Base-by-base conservation (phyloP, 495 filamentous ascomycete genomes). In the Penicillium psychrofluorescens region DNA sequence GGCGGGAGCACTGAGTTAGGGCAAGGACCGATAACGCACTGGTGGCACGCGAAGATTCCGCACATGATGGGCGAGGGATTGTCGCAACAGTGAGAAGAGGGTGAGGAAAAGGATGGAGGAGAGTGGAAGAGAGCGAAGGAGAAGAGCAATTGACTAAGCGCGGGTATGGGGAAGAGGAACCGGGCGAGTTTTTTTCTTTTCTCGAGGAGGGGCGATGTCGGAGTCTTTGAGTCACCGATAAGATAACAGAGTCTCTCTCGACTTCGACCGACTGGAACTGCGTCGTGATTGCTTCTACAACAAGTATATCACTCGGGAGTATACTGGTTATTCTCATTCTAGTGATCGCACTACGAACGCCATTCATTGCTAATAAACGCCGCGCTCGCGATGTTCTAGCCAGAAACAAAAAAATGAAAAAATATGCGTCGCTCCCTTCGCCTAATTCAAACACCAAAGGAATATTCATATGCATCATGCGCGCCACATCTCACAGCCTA, bases 41-140 rank as follows among this genome's bases (percentile, higher is more conserved):
- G 74, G 69, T 96, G 86, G 67, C 90, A 95, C 56, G 90, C 90
- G 64, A 96, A 95, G 58, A 98, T 97, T 63, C 92, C 92, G 69
- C 74, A 78, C 74, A 78, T 78, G 45, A 49, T 67, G 62, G 51
- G 54, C 57, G 59, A 64, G 51, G 32, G 32, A 12, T 12, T 30
- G 37, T 35, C 36, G 22, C 40, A 31, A 49, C 36, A 42, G 29
- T 34, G 39, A 49, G 31, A 44, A 36, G 27, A 48, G 51, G 36
- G 43, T 44, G 37, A 54, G 46, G 36, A 51, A 35, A 35, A 39
- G 36, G 30, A 38, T 11, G 34, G 35, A 48, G 33, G 30, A 38
- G 41, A 43, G 43, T 37, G 43, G 49, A 38, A 40, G 32, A 43
- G 4, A 34, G n/a, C 1, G 32, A 31, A 27, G 28, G 27, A n/a